Percentiles rank a stretch among this genome's conserved stretches.
phyloP scores from a whole-genome alignment of 352 stramenopile genomes.

The Blastocystis sp. region DNA sequence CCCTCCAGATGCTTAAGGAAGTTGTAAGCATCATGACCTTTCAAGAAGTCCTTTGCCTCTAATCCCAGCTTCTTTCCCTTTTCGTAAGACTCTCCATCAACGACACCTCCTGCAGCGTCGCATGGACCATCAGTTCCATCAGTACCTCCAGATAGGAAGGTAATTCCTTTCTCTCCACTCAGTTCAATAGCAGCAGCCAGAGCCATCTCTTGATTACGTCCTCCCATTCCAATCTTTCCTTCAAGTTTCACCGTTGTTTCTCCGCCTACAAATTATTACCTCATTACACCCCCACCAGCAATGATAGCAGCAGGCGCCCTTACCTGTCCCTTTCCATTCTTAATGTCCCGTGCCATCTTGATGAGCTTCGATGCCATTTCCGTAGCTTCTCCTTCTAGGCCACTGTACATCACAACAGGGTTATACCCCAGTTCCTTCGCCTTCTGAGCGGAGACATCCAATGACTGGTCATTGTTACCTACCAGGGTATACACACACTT shows the following conservation, averaged over 20 bases:
- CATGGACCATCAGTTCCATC: slow-evolving; percentile 80
- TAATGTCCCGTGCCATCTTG: slow-evolving; percentile 29
- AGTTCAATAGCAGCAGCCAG: slow-evolving; percentile 75
- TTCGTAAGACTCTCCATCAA: slow-evolving; percentile 73
- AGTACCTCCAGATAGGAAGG: slow-evolving; percentile 73
- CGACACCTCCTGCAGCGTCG: slow-evolving; percentile 77
- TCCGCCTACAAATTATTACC: slow-evolving; percentile 54
- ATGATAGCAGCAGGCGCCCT: slow-evolving; percentile 37
- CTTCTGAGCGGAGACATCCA: slow-evolving; percentile 39
- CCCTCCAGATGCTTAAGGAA: slow-evolving; percentile 61
- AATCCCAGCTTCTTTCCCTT: slow-evolving; percentile 60
- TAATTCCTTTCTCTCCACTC: slow-evolving; percentile 66
- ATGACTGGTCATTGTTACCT: slow-evolving; percentile 66
- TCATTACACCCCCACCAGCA: neutral
- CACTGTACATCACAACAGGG: slow-evolving; percentile 64
- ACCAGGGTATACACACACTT: slow-evolving; percentile 61
- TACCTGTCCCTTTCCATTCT: slow-evolving; percentile 29
- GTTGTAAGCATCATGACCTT: slow-evolving; percentile 67
- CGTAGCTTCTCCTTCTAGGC: slow-evolving; percentile 60
- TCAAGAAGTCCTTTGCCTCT: slow-evolving; percentile 61
- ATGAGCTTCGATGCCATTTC: slow-evolving; percentile 62
- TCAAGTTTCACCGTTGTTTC: slow-evolving; percentile 71
- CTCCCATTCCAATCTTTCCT: slow-evolving; percentile 73
- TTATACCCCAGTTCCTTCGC: slow-evolving; percentile 55
- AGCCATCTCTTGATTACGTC: slow-evolving; percentile 79